Evolutionary conservation across 495 filamentous ascomycete species (phyloP).

Genomic region (Aspergillus heteromorphus): DNA sequence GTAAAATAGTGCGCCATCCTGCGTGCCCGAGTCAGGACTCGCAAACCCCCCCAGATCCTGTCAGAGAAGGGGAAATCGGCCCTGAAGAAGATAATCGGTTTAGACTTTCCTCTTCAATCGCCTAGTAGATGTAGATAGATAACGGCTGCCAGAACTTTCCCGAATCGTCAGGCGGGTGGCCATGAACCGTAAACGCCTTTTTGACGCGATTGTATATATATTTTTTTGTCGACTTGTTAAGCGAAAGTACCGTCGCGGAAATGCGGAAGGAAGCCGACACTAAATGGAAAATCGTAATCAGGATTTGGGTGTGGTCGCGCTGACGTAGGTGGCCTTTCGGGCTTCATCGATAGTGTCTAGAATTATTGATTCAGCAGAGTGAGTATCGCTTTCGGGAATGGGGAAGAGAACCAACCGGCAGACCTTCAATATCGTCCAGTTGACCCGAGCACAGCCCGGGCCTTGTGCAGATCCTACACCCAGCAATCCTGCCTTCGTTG

Average conservation of each 20-base stretch:
- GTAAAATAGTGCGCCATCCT: not conserved
- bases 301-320: not conserved
- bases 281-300: not conserved
- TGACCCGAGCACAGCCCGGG: too few species aligned
- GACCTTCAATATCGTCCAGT: too few species aligned
- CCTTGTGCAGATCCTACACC: too few species aligned
- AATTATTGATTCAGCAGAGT: too few species aligned
- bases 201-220: not conserved
- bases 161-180: not conserved
- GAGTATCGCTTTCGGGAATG: too few species aligned
- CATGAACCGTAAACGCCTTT: not conserved
- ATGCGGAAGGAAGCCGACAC: not conserved
- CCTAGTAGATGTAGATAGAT: too few species aligned
- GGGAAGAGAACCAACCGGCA: too few species aligned
- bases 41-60: not conserved
- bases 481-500: too few species aligned
- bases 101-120: not conserved
- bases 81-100: not conserved
- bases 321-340: not conserved
- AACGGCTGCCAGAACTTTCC: not conserved
- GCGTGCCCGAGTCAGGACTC: not conserved
- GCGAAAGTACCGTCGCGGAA: not conserved
- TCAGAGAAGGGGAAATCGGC: too few species aligned
- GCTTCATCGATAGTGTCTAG: too few species aligned
- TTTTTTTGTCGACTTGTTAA: too few species aligned